Percentiles rank a stretch among this genome's conserved stretches.
phyloP scores from a whole-genome alignment of 2,329 filamentous ascomycete genomes.

The Thielaviopsis euricoi region DNA sequence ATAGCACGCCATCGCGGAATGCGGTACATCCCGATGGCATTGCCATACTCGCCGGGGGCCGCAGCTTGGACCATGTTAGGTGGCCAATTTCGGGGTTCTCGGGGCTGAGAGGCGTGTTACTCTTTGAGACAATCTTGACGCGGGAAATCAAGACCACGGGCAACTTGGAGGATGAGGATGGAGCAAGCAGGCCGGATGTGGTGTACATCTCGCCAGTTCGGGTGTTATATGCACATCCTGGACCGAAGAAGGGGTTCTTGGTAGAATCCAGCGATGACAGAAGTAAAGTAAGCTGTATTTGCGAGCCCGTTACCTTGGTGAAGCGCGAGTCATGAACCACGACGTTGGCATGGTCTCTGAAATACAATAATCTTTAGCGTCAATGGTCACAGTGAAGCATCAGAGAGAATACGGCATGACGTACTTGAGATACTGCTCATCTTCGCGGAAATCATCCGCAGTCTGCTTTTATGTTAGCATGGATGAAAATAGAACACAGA shows the following conservation, averaged over 20 bases:
- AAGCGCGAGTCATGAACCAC: slow-evolving; percentile 24
- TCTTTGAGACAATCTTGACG: slow-evolving; percentile 17
- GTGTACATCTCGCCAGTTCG: slow-evolving; percentile 26
- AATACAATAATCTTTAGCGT: too few species aligned
- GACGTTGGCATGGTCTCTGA: slow-evolving; percentile 17
- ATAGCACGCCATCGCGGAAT: slow-evolving; percentile 26
- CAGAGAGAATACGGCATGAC: not conserved
- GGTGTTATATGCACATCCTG: slow-evolving; percentile 26
- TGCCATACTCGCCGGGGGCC: slow-evolving; percentile 25
- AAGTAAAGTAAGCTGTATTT: slow-evolving; percentile 23
- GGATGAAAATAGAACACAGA: not conserved
- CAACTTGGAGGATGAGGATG: slow-evolving; percentile 20
- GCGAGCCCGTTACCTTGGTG: slow-evolving; percentile 18
- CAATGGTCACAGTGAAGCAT: too few species aligned
- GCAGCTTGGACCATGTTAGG: slow-evolving; percentile 25
- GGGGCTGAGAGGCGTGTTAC: slow-evolving; percentile 13
- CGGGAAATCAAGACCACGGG: slow-evolving; percentile 30
- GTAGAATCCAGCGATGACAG: slow-evolving; percentile 24
- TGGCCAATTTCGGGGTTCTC: slow-evolving; percentile 16
- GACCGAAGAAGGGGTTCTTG: slow-evolving; percentile 29
- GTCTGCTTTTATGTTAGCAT: not conserved
- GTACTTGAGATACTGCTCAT: not conserved
- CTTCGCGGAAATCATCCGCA: not conserved
- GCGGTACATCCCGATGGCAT: slow-evolving; percentile 26
- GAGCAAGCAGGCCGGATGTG: slow-evolving; percentile 27